A percentile compares a stretch with the other conserved stretches of the same genome.
Evolutionary conservation across 495 filamentous ascomycete species (phyloP).

Genomic region (Mycothermus thermophilus): DNA sequence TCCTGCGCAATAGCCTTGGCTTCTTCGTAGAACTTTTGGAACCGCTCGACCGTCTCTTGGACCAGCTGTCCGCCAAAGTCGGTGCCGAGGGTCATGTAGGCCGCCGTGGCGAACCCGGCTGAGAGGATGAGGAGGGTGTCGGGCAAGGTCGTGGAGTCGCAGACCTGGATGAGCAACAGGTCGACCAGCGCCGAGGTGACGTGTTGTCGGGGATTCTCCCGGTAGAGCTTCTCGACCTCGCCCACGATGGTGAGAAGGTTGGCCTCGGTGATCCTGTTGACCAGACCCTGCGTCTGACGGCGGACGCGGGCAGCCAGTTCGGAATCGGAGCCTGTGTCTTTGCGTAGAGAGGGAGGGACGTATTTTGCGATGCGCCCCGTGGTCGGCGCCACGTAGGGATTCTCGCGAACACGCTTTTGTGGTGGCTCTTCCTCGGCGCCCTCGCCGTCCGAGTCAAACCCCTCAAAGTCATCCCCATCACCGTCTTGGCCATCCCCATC

Average conservation of each 20-base stretch:
- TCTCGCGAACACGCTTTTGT: constrained; percentile 29
- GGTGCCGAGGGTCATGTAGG: constrained; percentile 73
- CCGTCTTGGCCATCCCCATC: not conserved
- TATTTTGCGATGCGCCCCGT: constrained; percentile 45
- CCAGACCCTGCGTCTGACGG: constrained; percentile 69
- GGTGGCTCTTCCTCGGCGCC: constrained; percentile 3
- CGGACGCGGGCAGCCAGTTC: constrained; percentile 57
- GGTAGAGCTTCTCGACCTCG: constrained; percentile 73
- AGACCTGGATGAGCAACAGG: constrained; percentile 58
- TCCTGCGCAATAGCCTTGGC: constrained; percentile 31
- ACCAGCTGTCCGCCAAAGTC: constrained; percentile 80
- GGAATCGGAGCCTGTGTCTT: constrained; percentile 42
- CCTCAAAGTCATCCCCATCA: constrained; percentile 17
- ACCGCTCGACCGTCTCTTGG: constrained; percentile 58
- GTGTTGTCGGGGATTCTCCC: constrained; percentile 62
- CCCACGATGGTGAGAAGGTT: constrained; percentile 68
- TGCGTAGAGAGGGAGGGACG: constrained; percentile 73
- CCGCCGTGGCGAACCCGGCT: constrained; percentile 75
- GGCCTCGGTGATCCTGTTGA: constrained; percentile 86
- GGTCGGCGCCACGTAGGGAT: constrained; percentile 39
- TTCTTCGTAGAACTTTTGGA: constrained; percentile 39
- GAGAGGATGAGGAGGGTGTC: constrained; percentile 86
- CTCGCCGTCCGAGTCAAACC: constrained; percentile 18
- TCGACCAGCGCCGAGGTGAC: constrained; percentile 67
- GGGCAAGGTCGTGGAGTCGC: constrained; percentile 57